Base-by-base conservation (phyloP, 441 rosid species). In the Croton setiger region DNA sequence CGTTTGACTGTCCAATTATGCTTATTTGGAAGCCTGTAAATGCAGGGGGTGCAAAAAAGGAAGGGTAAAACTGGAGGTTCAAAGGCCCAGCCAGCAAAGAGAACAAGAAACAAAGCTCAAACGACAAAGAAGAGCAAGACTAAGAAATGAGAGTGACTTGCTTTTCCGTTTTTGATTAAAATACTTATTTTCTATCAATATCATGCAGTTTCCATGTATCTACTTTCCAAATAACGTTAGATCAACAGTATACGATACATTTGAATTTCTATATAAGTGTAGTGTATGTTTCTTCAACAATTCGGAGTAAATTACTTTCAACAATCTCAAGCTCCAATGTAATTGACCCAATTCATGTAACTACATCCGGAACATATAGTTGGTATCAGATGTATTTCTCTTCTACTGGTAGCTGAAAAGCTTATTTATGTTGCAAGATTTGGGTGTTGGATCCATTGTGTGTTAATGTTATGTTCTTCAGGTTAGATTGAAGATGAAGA, bases 61-160 rank as follows among this genome's bases (percentile, higher is more conserved):
- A 88, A 85, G 80, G 87, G 82, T 54, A 85, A 75, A 60, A 68
- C 79, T 72, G 73, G 71, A 1, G 73, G 70, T 1, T 86, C 84
- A 78, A 89, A 86, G 82, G 74, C 81, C 54, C 89, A 79, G 63
- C 85, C 87, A 63, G 74, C 83, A 41, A 88, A 82, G 79, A 89
- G 78, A 81, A 81, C 64, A 64, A 82, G 76, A 73, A 91, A 85
- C 88, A 85, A 83, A 79, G 69, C 78, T 9, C 78, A 59, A 62
- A 74, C 43, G 51, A 71, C 89, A 51, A 89, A 79, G 82, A 89
- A 80, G 78, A 64, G 80, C 65, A 76, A 72, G 59, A 67, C 81
- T 36, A 93, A 80, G 86, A 91, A 88, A 83, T 91, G 82, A 91
- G 77, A 74, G 56, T 8, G 7, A n/a, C 13, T 0, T 31, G 0